Percentiles rank a stretch among this genome's conserved stretches.
phyloP scores from a whole-genome alignment of 2,329 filamentous ascomycete species.

The Ascosphaera pollenicola region DNA sequence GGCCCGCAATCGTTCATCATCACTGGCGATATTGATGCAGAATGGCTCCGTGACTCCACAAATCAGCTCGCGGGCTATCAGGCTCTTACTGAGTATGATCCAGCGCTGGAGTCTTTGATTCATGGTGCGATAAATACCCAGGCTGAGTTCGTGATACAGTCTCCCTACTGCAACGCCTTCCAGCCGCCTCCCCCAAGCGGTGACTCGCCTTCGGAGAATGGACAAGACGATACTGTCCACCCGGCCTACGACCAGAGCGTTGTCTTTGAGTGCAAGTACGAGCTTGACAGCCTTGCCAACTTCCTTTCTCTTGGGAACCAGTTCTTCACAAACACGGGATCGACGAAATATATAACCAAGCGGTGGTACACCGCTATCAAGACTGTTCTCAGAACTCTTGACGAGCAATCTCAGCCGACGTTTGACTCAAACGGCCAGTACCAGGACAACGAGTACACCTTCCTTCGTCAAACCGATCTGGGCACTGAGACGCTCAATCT shows the following conservation, averaged over 20 bases:
- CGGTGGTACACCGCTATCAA: slow-evolving; percentile 64
- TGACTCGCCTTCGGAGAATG: slow-evolving; percentile 48
- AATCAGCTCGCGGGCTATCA: slow-evolving; percentile 91
- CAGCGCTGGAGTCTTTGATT: slow-evolving; percentile 55
- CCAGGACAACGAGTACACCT: slow-evolving; percentile 60
- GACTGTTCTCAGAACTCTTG: slow-evolving; percentile 49
- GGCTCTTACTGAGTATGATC: slow-evolving; percentile 58
- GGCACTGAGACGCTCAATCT: slow-evolving; percentile 84
- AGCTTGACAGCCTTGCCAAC: slow-evolving; percentile 83
- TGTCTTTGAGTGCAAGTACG: slow-evolving; percentile 98
- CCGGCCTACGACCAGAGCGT: slow-evolving; percentile 62
- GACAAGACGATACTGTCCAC: slow-evolving; percentile 65
- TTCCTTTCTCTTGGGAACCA: slow-evolving; percentile 74
- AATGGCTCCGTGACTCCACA: slow-evolving; percentile 80
- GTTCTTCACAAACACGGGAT: slow-evolving; percentile 60
- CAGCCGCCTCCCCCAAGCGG: slow-evolving; percentile 76
- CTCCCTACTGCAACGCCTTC: slow-evolving; percentile 96
- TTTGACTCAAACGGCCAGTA: slow-evolving; percentile 51
- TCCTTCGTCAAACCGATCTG: slow-evolving; percentile 54
- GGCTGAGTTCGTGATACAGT: slow-evolving; percentile 79
- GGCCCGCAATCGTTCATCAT: slow-evolving; percentile 84
- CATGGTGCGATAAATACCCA: slow-evolving; percentile 92
- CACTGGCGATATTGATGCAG: slow-evolving; percentile 78
- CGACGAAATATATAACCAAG: slow-evolving; percentile 52
- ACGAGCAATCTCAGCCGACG: slow-evolving; percentile 58